Evolutionary conservation across 208 protist genomes (phyloP), one percentile per base, ranked within the genome.

Genomic region (Acanthamoeba castellanii): DNA sequence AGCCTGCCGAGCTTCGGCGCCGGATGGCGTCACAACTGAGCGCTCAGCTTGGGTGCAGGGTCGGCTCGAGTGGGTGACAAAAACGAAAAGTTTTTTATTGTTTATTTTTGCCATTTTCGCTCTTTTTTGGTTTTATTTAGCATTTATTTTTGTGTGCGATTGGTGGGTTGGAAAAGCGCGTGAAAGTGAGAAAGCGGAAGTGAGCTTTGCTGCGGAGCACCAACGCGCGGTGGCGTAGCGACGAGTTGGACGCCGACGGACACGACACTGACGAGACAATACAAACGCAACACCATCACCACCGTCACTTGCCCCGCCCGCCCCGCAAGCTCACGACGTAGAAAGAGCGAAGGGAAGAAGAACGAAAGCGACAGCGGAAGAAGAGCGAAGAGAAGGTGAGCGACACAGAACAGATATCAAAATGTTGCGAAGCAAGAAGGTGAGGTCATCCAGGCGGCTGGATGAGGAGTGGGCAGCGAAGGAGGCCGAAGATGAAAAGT

Each of bases 1-100:
- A 87, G 78, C 78, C 50, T 87, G 50, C 78, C 78, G 27, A 64
- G 47, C 78, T 87, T 87, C 30, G 78, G 78, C 30, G 27, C 50
- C 78, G 50, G 78, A 4, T 87, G 78, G 78, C 78, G 78, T 20
- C 13, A 64, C 57, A 64, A 64, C 57, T 64, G 22, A 64, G 37
- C 0, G 70, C 59, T 37, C 37, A n/a, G n/a, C n/a, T n/a, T n/a
- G n/a, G n/a, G n/a, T n/a, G n/a, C n/a, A n/a, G n/a, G n/a, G n/a
- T n/a, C n/a, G n/a, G n/a, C 47, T 4, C 47, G 47, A 14, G 47
- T 4, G 47, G 47, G 7, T 4, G 11, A 11, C 11, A 52, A 52
- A 52, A 52, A 52, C 47, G 11, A 52, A 52, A 52, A 52, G 11
- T 52, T 52, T n/a, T n/a, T n/a, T n/a, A n/a, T n/a, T n/a, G n/a